Evolutionary conservation across 139 green algal species (phyloP).

Genomic region (Limnomonas spitsbergensis): DNA sequence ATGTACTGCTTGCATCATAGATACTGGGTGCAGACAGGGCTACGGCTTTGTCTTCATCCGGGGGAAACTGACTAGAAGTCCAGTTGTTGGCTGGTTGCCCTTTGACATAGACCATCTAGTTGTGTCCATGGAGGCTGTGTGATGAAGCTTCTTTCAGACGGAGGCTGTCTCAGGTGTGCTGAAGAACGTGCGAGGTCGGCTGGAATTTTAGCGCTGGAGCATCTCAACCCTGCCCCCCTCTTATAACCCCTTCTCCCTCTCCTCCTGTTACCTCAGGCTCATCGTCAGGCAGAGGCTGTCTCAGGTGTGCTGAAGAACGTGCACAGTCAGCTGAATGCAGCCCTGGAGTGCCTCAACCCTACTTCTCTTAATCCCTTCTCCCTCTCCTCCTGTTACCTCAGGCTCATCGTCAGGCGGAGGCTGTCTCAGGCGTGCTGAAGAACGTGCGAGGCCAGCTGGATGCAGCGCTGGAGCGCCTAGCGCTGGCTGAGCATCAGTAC

Average conservation of each 20-base stretch:
- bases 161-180: slow-evolving; percentile 40
- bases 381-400: too few species aligned
- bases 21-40: too few species aligned
- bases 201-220: slow-evolving; percentile 28
- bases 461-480: slow-evolving; percentile 20
- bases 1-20: too few species aligned
- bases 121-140: too few species aligned
- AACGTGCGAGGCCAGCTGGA: slow-evolving; percentile 44
- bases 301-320: slow-evolving; percentile 36
- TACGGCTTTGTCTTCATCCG: too few species aligned
- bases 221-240: too few species aligned
- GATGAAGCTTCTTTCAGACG: too few species aligned
- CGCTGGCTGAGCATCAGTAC: slow-evolving; percentile 28
- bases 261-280: neutral
- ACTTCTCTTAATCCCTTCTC: too few species aligned
- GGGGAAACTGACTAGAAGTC: too few species aligned
- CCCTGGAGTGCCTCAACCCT: slow-evolving; percentile 27
- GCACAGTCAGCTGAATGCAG: slow-evolving; percentile 37
- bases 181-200: slow-evolving; percentile 32
- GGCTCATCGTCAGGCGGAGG: slow-evolving; percentile 31
- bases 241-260: too few species aligned
- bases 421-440: slow-evolving; percentile 37
- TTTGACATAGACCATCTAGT: too few species aligned
- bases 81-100: too few species aligned
- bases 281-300: slow-evolving; percentile 38